Evolutionary conservation across 176 grass and related monocot genomes (phyloP).

Genomic region (Oropetium thomaeum): DNA sequence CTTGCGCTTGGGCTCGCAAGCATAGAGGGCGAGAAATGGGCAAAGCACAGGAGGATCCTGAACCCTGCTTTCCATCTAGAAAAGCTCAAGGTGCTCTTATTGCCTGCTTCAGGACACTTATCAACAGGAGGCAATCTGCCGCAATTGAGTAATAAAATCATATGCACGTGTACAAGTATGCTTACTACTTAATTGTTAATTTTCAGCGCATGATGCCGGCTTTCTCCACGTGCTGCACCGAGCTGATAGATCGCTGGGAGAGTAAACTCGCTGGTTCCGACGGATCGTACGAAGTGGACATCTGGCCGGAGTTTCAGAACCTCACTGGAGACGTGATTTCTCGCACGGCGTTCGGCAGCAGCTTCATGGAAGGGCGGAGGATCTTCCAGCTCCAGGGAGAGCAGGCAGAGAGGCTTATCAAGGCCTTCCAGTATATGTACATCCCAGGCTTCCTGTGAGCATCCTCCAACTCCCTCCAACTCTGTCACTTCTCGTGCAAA

Average conservation of each 20-base stretch:
- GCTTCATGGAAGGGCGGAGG: slow-evolving; percentile 56
- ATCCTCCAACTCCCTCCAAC: neutral
- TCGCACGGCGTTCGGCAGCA: slow-evolving; percentile 69
- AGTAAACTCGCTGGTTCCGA: slow-evolving; percentile 6
- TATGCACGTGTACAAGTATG: neutral
- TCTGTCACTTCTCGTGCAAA: neutral
- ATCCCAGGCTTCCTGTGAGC: slow-evolving; percentile 60
- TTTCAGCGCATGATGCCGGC: slow-evolving; percentile 60
- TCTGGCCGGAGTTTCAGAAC: slow-evolving; percentile 65
- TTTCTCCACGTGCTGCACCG: slow-evolving; percentile 50
- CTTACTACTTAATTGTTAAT: neutral
- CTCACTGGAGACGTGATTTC: slow-evolving; percentile 77
- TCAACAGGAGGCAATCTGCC: neutral
- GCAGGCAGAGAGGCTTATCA: slow-evolving; percentile 42
- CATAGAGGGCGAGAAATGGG: slow-evolving; percentile 79
- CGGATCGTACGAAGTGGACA: slow-evolving; percentile 40
- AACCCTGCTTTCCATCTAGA: slow-evolving; percentile 72
- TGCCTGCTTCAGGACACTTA: neutral
- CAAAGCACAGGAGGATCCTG: slow-evolving; percentile 63
- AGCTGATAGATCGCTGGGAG: slow-evolving; percentile 52
- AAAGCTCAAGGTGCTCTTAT: slow-evolving; percentile 60
- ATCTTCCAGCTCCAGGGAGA: slow-evolving; percentile 69
- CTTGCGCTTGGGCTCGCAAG: slow-evolving; percentile 44
- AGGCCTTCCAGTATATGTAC: slow-evolving; percentile 36
- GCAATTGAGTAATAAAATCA: neutral